A percentile compares a stretch with the other conserved stretches of the same genome.
Evolutionary conservation across 2,329 filamentous ascomycete genomes (phyloP).

Genomic region (Dactylellina parvicollis): DNA sequence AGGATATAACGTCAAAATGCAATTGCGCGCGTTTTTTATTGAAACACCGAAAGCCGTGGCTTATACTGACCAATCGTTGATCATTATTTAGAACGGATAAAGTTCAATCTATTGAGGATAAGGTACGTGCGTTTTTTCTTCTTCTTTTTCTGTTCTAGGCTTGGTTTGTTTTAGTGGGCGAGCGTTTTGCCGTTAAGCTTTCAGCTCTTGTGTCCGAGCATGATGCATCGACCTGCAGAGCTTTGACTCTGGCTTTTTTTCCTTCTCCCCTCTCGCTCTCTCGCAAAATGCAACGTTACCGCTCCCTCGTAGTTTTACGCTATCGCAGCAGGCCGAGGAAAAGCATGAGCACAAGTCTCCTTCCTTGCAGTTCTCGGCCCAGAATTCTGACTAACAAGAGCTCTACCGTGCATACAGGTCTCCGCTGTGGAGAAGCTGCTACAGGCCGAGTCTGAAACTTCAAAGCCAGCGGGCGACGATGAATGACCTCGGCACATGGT

Average conservation of each 20-base stretch:
- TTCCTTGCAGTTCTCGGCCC: background rate
- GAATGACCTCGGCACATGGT: background rate
- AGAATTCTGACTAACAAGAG: background rate
- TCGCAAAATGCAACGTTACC: too few relatives aligned
- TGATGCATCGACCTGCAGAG: too few relatives aligned
- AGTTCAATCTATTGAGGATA: slow-evolving; percentile 52
- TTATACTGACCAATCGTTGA: slow-evolving; percentile 15
- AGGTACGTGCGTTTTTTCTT: slow-evolving; percentile 36
- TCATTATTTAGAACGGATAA: slow-evolving; percentile 52
- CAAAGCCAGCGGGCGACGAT: slow-evolving; percentile 11
- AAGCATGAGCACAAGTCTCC: background rate
- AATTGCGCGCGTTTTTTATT: background rate
- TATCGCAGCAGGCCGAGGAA: background rate
- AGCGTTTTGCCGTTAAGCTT: background rate
- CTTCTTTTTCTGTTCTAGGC: background rate
- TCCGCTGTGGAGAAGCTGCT: slow-evolving; percentile 43
- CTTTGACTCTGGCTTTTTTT: too few relatives aligned
- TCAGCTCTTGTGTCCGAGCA: too few relatives aligned
- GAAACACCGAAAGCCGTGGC: background rate
- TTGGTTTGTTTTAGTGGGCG: too few relatives aligned
- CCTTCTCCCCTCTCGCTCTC: too few relatives aligned
- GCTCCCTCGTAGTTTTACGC: too few relatives aligned
- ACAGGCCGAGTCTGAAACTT: slow-evolving; percentile 20
- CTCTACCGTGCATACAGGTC: slow-evolving; percentile 9
- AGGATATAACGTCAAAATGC: background rate